Base-by-base conservation (phyloP, 176 grass and related monocot genomes). In the Zea luxurians region DNA sequence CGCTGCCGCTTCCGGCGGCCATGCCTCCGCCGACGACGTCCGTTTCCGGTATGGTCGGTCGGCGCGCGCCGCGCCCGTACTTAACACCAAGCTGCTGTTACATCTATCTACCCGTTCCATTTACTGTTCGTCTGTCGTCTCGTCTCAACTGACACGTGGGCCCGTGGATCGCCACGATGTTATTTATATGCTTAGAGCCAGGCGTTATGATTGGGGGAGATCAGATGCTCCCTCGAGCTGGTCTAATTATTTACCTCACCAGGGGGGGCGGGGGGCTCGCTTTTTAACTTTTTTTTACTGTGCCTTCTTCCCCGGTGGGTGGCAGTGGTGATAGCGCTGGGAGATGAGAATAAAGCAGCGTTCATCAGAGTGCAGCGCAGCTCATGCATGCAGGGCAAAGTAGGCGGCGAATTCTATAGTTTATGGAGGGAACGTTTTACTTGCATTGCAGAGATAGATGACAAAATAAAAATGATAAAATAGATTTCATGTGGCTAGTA, bases 11-110 rank as follows among this genome's bases (percentile, higher is more conserved):
- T 7, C 68, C 75, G 4, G 20, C 88, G 15, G 15, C 79, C 5
- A 13, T 41, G 36, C 61, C 87, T 34, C 86, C 75, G 74, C 62
- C 83, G 61, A 85, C 93, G 81, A 87, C 90, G 63, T 96, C 92
- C 20, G 87, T 93, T 99, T 99, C 96, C 63, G 96, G 96, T 99
- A 95, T 74, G 81, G 67, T 85, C 61, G 81, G 67, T 89, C 70
- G 75, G 65, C 65, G 59, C 35, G 62, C 27, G 66, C 21, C 16
- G 66, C 52, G 48, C 70, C 46, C 35, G 18, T 72, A 73, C 68
- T 80, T 83, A 73, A 80, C 55, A 37, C 44, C 53, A 7, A 7
- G 21, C 70, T 50, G 42, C 61, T 76, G 64, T 73, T 82, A 74
- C 75, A 74, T 59, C 16, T 75, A 77, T 75, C 66, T 47, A 54